These are phyloP conservation scores for Puya raimondii DNA, from an alignment of 176 grass and related monocot species.

Conservation along the genomic window DNA sequence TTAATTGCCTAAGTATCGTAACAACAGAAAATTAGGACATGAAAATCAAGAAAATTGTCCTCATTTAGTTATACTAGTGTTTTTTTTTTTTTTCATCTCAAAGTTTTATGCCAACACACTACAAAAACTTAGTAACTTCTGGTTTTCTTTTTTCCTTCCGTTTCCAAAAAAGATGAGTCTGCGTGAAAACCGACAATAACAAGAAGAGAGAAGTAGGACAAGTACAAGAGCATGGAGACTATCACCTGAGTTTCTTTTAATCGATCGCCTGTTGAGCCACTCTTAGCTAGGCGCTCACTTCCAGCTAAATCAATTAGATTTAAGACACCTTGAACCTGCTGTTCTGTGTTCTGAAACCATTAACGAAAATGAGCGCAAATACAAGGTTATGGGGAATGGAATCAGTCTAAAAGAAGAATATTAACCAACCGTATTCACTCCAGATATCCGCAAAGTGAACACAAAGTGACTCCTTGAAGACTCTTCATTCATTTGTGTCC, in stretches of 20 bases:
- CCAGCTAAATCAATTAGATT: constrained; percentile 98
- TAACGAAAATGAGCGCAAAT: not conserved
- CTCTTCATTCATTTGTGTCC: constrained; percentile 91
- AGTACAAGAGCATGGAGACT: not conserved
- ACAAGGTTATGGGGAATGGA: not conserved
- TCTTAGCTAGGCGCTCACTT: constrained; percentile 88
- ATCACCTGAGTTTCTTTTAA: constrained; percentile 90
- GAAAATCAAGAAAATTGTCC: not conserved
- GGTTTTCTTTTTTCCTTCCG: too few species aligned
- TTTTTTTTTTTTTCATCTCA: too few species aligned
- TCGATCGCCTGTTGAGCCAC: constrained; percentile 77
- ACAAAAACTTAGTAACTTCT: too few species aligned
- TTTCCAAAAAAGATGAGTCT: too few species aligned
- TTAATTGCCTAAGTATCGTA: constrained; percentile 54
- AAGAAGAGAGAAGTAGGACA: not conserved
- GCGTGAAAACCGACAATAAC: not conserved
- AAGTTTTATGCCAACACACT: too few species aligned
- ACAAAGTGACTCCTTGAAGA: constrained; percentile 93
- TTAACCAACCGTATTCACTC: constrained; percentile 60
- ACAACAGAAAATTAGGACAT: too few species aligned
- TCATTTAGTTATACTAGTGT: too few species aligned
- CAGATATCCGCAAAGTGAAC: constrained; percentile 78
- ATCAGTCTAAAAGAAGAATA: not conserved
- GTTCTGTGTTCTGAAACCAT: constrained; percentile 52
- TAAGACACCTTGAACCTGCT: constrained; percentile 72